Evolutionary conservation across 2,329 filamentous ascomycete genomes (phyloP).

Genomic region (Laburnicola sp.): DNA sequence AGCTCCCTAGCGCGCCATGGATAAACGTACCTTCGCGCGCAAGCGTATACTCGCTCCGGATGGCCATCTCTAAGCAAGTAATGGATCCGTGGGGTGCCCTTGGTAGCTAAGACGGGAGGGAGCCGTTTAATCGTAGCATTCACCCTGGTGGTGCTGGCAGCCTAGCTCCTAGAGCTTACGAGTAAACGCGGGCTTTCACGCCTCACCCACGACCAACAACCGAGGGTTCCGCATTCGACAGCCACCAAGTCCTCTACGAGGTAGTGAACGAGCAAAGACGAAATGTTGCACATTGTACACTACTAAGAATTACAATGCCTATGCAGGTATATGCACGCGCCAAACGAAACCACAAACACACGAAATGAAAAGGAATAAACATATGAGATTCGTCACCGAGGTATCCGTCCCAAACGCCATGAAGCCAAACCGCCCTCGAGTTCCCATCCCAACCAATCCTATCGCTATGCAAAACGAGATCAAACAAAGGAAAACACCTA

Average conservation of each 20-base stretch:
- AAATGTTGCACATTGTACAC: background rate
- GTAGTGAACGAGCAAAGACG: no score
- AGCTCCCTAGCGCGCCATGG: background rate
- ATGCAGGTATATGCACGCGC: constrained; percentile 6
- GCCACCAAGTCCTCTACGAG: no score
- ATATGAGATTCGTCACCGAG: constrained; percentile 15
- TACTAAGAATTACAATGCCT: constrained; percentile 6
- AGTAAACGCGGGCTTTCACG: no score
- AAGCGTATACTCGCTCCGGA: constrained; percentile 44
- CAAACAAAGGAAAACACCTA: constrained; percentile 12
- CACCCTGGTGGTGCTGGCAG: no score
- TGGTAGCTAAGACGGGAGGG: no score
- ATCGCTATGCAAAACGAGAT: constrained; percentile 11
- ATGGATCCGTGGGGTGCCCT: no score
- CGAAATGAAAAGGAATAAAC: constrained; percentile 1
- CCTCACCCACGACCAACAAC: no score
- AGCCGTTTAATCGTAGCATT: no score
- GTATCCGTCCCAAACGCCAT: constrained; percentile 17
- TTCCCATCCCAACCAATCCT: constrained; percentile 2
- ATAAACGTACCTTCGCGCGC: constrained; percentile 43
- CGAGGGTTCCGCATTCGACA: no score
- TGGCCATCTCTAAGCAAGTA: constrained; percentile 31
- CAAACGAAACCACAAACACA: background rate
- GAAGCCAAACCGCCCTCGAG: constrained; percentile 12
- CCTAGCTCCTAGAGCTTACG: no score